Evolutionary conservation across 2,329 filamentous ascomycete species (phyloP), one percentile per base, ranked within the genome.

Genomic region (Cladosporium cucumerinum): DNA sequence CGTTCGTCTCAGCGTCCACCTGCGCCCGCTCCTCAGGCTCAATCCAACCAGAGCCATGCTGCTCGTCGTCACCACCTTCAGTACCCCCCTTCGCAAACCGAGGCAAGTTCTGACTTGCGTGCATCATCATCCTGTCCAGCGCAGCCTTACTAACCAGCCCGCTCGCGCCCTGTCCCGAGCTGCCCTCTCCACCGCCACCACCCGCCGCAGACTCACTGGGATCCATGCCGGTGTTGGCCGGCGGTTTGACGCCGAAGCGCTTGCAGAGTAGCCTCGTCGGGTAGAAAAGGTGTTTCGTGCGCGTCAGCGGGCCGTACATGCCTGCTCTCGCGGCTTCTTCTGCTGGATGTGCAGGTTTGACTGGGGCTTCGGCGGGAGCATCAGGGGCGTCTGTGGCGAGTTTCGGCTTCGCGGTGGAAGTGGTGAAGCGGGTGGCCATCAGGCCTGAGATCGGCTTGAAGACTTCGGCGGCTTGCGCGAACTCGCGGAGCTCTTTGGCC

Each of bases 371-470:
- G 28, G 57, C 57, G 5, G 65, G 54, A 0, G 68, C 23, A 32
- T 68, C 68, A 6, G 72, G 70, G 5, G 70, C 65, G 36, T 79
- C 80, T 11, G 74, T 72, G 1, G 76, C 72, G 1, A 72, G 65
- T 74, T 63, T 69, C 49, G 69, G 61, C 26, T 52, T 54, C 5
- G 66, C 62, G 21, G 84, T 81, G 10, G 86, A 86, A 0, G 87
- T 86, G 0, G 93, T 97, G 75, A 99, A 99, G 0, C 94, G 88
- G 23, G 91, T 92, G 18, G 94, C 95, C 92, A 99, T 98, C 68
- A 92, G 84, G 0, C 93, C 93, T 2, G 91, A 92, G 80, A 96
- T 91, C 0, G 95, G 95, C 75, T 91, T 94, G 81, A 98, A 99
- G 23, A 98, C 88, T 70, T 87, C 81, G 0, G 89, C 89, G 5